Percentiles rank a stretch among this genome's conserved stretches.
These are phyloP conservation scores for Fomitopsis serialis DNA, from an alignment of 768 basidiomycete species.

Conservation along the genomic window DNA sequence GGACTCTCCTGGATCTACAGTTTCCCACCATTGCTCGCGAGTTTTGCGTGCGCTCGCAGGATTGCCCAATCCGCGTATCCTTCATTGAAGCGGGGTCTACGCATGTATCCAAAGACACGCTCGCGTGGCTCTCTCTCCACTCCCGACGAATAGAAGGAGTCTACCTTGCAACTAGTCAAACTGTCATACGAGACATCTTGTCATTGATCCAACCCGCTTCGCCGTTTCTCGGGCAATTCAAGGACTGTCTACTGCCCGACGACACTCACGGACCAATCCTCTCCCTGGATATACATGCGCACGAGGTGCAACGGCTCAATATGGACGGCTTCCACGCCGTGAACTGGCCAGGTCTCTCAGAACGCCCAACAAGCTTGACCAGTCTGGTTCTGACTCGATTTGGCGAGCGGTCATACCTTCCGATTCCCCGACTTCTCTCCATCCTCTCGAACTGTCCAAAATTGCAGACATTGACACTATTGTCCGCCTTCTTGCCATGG, in stretches of 20 bases:
- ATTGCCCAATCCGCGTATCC: background rate
- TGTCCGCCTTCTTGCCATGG: background rate
- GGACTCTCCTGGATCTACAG: conserved; percentile 9
- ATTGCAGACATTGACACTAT: background rate
- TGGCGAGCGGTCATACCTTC: background rate
- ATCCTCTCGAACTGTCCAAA: background rate
- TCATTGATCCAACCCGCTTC: background rate
- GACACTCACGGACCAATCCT: background rate
- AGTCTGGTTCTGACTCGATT: background rate
- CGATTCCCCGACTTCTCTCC: background rate
- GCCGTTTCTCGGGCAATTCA: background rate
- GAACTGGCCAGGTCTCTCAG: background rate
- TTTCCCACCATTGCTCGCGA: background rate
- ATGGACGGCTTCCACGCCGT: background rate
- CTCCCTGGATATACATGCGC: background rate
- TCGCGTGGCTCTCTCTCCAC: conserved; percentile 1
- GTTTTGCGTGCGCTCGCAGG: background rate
- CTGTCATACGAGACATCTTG: background rate
- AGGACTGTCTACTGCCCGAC: background rate
- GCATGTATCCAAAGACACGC: background rate
- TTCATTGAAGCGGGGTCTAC: background rate
- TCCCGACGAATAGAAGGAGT: background rate
- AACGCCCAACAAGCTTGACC: background rate
- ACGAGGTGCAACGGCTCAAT: background rate
- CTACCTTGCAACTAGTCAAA: background rate